Percentiles rank a stretch among this genome's conserved stretches.
Conservation (phyloP, 2,329 filamentous ascomycete genomes). For the Tolypocladium ophioglossoides region DNA sequence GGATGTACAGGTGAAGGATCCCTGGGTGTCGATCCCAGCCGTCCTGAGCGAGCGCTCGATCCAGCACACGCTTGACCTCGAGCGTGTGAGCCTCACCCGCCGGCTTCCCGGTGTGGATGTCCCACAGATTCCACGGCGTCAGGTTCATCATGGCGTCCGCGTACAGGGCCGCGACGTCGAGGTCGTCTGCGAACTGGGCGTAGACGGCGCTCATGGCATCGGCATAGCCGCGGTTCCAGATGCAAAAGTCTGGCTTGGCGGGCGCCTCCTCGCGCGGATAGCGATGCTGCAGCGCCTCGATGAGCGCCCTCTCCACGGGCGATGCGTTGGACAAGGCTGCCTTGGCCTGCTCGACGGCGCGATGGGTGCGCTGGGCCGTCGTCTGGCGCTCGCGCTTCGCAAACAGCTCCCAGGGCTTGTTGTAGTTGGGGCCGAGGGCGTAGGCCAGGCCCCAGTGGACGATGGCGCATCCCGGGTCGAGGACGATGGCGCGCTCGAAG, state of each 20-base stretch:
- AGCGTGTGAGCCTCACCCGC: constrained; percentile 19
- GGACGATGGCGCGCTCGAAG: constrained; percentile 47
- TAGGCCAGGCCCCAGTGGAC: constrained; percentile 64
- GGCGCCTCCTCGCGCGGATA: constrained; percentile 43
- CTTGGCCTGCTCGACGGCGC: constrained; percentile 17
- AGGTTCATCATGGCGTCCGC: constrained; percentile 37
- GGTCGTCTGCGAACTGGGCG: constrained; percentile 25
- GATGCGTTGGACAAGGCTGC: constrained; percentile 7
- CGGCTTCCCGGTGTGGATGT: constrained; percentile 22
- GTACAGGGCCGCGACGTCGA: constrained; percentile 25
- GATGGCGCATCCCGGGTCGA: constrained; percentile 47
- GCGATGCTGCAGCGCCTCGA: constrained; percentile 49
- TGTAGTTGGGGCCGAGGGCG: constrained; percentile 62
- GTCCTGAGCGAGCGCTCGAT: constrained; percentile 35
- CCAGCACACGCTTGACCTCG: constrained; percentile 23
- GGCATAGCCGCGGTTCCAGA: constrained; percentile 24
- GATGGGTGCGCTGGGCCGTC: constrained; percentile 29
- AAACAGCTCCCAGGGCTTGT: constrained; percentile 69
- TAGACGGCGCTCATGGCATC: constrained; percentile 28
- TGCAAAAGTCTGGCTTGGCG: constrained; percentile 32
- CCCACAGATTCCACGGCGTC: constrained; percentile 35
- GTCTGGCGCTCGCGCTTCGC: constrained; percentile 46
- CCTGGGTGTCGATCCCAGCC: constrained; percentile 48
- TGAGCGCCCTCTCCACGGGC: constrained; percentile 47
- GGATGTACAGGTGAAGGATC: constrained; percentile 64